Evolutionary conservation across 2,329 filamentous ascomycete species (phyloP), one percentile per base, ranked within the genome.

Genomic region (Aureobasidium sp.): DNA sequence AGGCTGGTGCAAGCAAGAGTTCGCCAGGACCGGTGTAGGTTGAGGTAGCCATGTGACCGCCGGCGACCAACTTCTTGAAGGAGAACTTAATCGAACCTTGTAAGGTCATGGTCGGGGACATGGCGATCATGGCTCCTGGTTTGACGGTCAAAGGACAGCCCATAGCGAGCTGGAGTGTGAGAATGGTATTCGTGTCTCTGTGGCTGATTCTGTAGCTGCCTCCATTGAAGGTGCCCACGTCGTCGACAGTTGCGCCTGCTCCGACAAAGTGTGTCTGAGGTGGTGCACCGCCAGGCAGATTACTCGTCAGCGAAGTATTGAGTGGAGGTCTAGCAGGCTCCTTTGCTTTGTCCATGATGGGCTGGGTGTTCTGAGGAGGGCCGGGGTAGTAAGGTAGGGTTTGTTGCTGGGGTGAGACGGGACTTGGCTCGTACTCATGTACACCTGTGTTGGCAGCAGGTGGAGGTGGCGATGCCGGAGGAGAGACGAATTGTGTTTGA

Each of bases 211-310:
- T 84, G 73, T 93, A 99, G 71, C 89, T 93, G 14, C 94, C 94
- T 17, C 94, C 94, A 72, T 97, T 97, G 79, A 97, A 99, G 0
- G 89, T 94, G n/a, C 94, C 94, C 1, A 96, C 85, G 68, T 96
- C 92, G 73, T 97, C 94, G 12, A 69, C 34, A 0, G 83, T 82
- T 0, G 87, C 78, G 36, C 76, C 75, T 0, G 83, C 85, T 34
- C 89, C 89, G 6, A 80, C 73, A 66, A 93, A 91, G 62, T 88
- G 82, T 3, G 76, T 77, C 39, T 74, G 72, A 3, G 77, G 64
- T 2, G 81, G 76, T 37, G 76, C 74, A n/a, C 75, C 74, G 64
- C 72, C 64, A 7, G 71, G 69, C 66, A 74, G 71, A 48, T 64
- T 67, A 12, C 66, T 68, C 31, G 67, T 65, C 17, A 66, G 57